Evolutionary conservation across 148 eudicot species (phyloP).

Genomic region (Persicaria maculosa): DNA sequence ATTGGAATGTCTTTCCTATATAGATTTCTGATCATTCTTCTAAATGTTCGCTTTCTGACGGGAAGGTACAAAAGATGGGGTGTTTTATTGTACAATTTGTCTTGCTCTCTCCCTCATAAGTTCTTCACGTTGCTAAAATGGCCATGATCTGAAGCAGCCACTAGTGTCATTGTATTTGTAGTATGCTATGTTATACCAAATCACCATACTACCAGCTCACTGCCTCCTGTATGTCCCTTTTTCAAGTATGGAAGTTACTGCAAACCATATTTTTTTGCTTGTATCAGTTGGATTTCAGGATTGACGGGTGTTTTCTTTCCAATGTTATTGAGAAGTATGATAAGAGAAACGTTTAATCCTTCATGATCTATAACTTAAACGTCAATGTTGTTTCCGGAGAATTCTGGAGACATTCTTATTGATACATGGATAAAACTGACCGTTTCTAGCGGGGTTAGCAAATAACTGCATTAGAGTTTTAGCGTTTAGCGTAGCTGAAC

Average conservation of each 20-base stretch:
- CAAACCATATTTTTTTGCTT: no score
- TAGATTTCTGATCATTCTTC: not conserved
- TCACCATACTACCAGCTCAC: not conserved
- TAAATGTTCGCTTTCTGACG: not conserved
- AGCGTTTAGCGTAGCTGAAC: not conserved
- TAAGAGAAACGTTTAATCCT: not conserved
- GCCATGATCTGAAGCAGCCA: not conserved
- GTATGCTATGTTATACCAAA: not conserved
- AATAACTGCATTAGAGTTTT: not conserved
- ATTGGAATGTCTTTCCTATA: not conserved
- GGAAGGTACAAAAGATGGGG: not conserved
- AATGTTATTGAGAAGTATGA: not conserved
- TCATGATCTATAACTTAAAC: not conserved
- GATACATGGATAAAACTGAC: not conserved
- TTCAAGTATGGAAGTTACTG: no score
- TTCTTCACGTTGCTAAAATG: not conserved
- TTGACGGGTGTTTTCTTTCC: not conserved
- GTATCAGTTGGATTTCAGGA: no score
- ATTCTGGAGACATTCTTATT: not conserved
- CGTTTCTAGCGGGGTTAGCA: not conserved
- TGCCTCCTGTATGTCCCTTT: no score
- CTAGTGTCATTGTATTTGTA: not conserved
- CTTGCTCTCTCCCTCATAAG: not conserved
- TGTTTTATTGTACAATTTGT: not conserved
- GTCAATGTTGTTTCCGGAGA: not conserved